Base-by-base conservation (phyloP, 768 basidiomycete genomes). In the Tulasnella sp. region DNA sequence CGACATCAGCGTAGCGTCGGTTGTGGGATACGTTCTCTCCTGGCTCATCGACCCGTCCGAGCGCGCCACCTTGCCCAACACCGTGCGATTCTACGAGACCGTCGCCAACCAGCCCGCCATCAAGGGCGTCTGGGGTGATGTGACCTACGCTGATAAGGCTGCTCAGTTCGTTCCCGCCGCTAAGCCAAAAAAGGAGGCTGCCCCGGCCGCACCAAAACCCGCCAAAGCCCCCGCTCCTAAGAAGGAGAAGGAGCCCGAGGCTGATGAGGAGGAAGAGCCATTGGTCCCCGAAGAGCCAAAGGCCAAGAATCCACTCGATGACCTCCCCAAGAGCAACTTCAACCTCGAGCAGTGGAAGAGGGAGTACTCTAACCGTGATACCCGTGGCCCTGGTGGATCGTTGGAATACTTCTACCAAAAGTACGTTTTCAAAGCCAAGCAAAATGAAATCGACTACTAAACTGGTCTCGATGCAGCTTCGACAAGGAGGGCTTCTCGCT, bases 371-470 rank as follows among this genome's bases (percentile, higher is more conserved):
- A 98, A 98, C 90, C 89, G 90, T 80, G 95, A 98, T n/a, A 98
- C 95, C 40, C 89, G 91, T 69, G 93, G 91, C 44, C 76, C 90
- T 19, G 88, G 81, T 62, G 95, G 92, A 75, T 81, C 94, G 67
- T 99, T n/a, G n/a, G n/a, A n/a, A n/a, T n/a, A n/a, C n/a, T n/a
- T n/a, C n/a, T n/a, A n/a, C n/a, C n/a, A n/a, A 42, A 93, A 97
- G 81, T 98, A 96, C 96, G 90, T 99, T 87, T 95, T 97, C 84
- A 80, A 93, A 81, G n/a, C n/a, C n/a, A n/a, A n/a, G n/a, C 95
- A 98, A 84, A 82, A 86, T 76, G 87, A 88, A 74, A 94, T 95
- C 35, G 96, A 88, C 89, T 95, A 94, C 75, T 81, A 88, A 79
- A 95, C 91, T 91, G 86, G 91, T 71, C 88, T 94, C 71, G 92